phyloP scores from a whole-genome alignment of 2,329 filamentous ascomycete genomes.

The Rhinocladiella similis region DNA sequence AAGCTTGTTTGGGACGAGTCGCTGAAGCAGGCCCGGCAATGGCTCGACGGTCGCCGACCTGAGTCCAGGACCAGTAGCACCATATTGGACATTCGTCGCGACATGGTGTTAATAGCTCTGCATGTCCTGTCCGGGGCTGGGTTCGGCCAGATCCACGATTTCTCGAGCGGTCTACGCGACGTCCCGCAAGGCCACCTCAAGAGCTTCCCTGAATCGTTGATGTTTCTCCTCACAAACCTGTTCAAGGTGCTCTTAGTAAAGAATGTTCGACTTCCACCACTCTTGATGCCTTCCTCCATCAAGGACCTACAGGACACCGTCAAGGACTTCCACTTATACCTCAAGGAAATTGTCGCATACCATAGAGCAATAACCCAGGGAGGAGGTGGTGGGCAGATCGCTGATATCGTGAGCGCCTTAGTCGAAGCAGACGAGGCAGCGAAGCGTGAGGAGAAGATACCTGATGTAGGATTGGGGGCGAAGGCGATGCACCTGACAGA shows the following conservation, averaged over 20 bases:
- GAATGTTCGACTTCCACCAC: conserved; percentile 5
- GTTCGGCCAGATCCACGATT: conserved; percentile 27
- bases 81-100: conserved; percentile 16
- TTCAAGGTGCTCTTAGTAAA: conserved; percentile 19
- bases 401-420: conserved; percentile 24
- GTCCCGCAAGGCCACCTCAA: conserved; percentile 18
- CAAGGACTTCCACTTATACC: conserved; percentile 24
- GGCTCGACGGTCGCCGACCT: not conserved
- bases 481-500: conserved; percentile 34
- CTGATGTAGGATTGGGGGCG: conserved; percentile 33
- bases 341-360: conserved; percentile 22
- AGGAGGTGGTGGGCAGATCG: conserved; percentile 7
- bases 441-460: conserved; percentile 40
- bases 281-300: conserved; percentile 16
- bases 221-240: conserved; percentile 21
- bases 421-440: conserved; percentile 26
- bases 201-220: conserved; percentile 26
- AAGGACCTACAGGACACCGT: conserved; percentile 15
- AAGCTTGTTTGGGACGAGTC: conserved; percentile 36
- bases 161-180: conserved; percentile 6
- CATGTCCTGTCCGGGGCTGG: conserved; percentile 28
- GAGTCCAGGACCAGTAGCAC: not conserved
- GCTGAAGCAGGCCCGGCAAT: not conserved
- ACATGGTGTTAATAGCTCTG: conserved; percentile 21
- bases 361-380: conserved; percentile 6